A percentile compares a stretch with the other conserved stretches of the same genome.
These are phyloP conservation scores for Madurella mycetomatis DNA, from an alignment of 2,329 filamentous ascomycete species.

Conservation along the genomic window DNA sequence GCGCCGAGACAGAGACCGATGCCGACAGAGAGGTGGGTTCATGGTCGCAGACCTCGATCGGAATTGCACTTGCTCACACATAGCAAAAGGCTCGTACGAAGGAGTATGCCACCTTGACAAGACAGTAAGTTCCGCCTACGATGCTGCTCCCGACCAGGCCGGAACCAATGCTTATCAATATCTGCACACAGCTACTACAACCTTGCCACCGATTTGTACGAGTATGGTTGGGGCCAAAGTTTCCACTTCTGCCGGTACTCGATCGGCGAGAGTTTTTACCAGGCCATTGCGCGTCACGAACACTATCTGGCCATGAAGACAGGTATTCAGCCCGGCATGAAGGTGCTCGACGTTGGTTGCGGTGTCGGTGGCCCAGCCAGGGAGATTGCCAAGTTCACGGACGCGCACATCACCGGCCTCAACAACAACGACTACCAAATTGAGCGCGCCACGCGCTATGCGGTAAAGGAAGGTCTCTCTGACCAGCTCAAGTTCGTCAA, in stretches of 20 bases:
- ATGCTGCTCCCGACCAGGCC: not conserved
- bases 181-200: conserved; percentile 74
- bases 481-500: conserved; percentile 83
- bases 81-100: conserved; percentile 62
- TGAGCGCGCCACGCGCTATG: conserved; percentile 82
- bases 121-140: conserved; percentile 62
- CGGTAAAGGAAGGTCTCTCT: conserved; percentile 72
- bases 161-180: conserved; percentile 19
- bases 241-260: conserved; percentile 98
- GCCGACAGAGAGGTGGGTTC: conserved; percentile 68
- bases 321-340: conserved; percentile 78
- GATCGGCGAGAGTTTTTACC: conserved; percentile 77
- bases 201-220: conserved; percentile 91
- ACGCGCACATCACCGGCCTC: conserved; percentile 80
- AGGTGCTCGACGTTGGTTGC: conserved; percentile 91
- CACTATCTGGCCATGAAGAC: conserved; percentile 94
- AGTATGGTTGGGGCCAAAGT: conserved; percentile 92
- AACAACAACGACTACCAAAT: conserved; percentile 99
- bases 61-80: not conserved
- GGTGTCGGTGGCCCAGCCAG: conserved; percentile 93
- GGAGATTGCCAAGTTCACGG: conserved; percentile 95
- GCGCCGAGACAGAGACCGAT: conserved; percentile 70
- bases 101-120: conserved; percentile 89
- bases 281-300: conserved; percentile 93
- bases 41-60: not conserved